Conservation (phyloP, 106 monocot species). For the Iris macrosiphon region DNA sequence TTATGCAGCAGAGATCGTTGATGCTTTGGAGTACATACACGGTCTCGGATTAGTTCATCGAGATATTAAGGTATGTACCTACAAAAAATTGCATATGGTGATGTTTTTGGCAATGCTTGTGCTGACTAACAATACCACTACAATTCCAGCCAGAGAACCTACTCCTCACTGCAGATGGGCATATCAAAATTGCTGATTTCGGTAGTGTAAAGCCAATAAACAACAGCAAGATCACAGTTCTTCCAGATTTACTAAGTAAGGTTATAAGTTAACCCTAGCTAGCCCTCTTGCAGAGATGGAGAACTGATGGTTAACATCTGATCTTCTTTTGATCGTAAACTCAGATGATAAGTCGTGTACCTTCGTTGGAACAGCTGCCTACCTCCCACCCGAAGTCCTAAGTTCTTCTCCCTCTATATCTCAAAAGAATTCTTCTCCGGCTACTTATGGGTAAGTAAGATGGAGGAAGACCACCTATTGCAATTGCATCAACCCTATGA, state of each 20-base stretch:
- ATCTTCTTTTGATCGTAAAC: neutral
- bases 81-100: neutral
- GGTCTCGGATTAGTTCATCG: conserved; percentile 60
- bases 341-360: conserved; percentile 75
- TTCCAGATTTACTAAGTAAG: conserved; percentile 54
- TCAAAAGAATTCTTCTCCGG: conserved; percentile 49
- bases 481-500: neutral
- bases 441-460: conserved; percentile 72
- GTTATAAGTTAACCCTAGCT: neutral
- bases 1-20: conserved; percentile 68
- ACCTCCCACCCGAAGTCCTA: conserved; percentile 91
- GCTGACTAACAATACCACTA: conserved; percentile 16
- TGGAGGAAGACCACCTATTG: no score
- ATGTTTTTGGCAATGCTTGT: neutral
- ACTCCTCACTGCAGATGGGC: conserved; percentile 63
- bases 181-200: conserved; percentile 76
- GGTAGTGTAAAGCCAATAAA: conserved; percentile 54
- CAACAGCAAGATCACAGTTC: conserved; percentile 32
- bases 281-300: no score
- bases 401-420: no score
- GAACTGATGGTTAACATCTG: conserved; percentile 4
- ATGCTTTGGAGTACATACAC: conserved; percentile 62
- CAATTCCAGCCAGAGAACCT: conserved; percentile 76
- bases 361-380: conserved; percentile 93
- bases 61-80: conserved; percentile 57